Percentiles rank a stretch among this genome's conserved stretches.
phyloP scores from a whole-genome alignment of 164 flowering plant genomes.

The Chimonanthus praecox region DNA sequence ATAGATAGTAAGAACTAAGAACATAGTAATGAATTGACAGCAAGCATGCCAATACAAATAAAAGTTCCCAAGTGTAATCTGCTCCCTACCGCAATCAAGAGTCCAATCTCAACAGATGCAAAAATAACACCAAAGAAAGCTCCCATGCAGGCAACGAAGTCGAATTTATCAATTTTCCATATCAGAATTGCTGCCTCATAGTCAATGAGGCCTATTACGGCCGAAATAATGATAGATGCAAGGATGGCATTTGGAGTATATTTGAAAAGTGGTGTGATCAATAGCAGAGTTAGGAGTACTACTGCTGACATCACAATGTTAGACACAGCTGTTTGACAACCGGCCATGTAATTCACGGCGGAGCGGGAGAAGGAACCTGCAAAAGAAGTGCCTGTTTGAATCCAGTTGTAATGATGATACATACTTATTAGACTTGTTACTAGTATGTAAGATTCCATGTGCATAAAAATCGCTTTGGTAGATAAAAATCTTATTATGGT shows the following conservation, averaged over 20 bases:
- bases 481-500: too few species aligned
- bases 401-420: too few species aligned
- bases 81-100: conserved; percentile 66
- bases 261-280: conserved; percentile 83
- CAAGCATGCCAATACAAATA: neutral
- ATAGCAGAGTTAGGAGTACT: conserved; percentile 59
- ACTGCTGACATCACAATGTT: conserved; percentile 83
- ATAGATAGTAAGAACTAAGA: conserved; percentile 1
- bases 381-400: conserved; percentile 1
- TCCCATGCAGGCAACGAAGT: conserved; percentile 89
- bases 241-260: conserved; percentile 94
- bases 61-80: neutral
- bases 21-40: neutral
- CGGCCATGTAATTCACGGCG: conserved; percentile 90
- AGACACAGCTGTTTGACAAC: conserved; percentile 86
- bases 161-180: conserved; percentile 86
- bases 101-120: conserved; percentile 76
- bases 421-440: too few species aligned
- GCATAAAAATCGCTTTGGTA: too few species aligned
- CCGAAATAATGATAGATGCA: conserved; percentile 75
- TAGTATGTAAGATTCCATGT: too few species aligned
- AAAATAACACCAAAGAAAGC: conserved; percentile 91
- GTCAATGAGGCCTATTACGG: conserved; percentile 72
- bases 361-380: conserved; percentile 96
- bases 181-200: conserved; percentile 57